A percentile compares a stretch with the other conserved stretches of the same genome.
Conservation (phyloP, 2,329 filamentous ascomycete species). For the Moelleriella libera region DNA sequence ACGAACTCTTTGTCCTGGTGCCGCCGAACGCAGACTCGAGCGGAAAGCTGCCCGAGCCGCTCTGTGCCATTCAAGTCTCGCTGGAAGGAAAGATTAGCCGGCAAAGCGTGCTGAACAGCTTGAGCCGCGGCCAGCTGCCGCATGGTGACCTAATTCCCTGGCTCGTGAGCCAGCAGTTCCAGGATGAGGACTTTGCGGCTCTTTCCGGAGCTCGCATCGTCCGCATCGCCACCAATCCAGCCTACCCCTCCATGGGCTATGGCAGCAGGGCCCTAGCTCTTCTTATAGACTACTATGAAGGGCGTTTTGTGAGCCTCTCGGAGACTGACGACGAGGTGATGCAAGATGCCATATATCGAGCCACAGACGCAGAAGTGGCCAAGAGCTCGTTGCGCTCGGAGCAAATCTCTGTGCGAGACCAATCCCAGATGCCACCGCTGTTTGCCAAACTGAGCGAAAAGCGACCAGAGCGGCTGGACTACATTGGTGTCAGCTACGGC, state of each 20-base stretch:
- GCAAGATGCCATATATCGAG: constrained; percentile 56
- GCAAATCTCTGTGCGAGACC: constrained; percentile 80
- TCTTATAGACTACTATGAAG: constrained; percentile 84
- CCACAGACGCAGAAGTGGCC: constrained; percentile 71
- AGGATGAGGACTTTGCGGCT: constrained; percentile 90
- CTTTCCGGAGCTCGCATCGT: constrained; percentile 87
- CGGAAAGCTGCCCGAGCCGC: constrained; percentile 73
- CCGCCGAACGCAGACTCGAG: constrained; percentile 68
- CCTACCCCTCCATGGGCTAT: constrained; percentile 87
- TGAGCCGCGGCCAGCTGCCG: constrained; percentile 79
- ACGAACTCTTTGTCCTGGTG: constrained; percentile 89
- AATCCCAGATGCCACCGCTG: constrained; percentile 80
- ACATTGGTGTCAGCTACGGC: constrained; percentile 90
- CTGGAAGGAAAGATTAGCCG: constrained; percentile 91
- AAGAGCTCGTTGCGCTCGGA: constrained; percentile 67
- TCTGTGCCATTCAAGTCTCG: constrained; percentile 89
- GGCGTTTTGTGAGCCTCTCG: constrained; percentile 73
- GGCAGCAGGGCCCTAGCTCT: constrained; percentile 79
- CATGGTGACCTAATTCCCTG: constrained; percentile 92
- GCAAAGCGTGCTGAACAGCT: constrained; percentile 78
- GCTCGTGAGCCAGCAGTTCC: constrained; percentile 95
- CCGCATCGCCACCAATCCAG: constrained; percentile 89
- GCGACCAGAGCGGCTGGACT: constrained; percentile 69
- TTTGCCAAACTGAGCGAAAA: constrained; percentile 81
- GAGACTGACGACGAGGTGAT: constrained; percentile 46